Conservation (phyloP, 768 basidiomycete species). For the Phanerochaete carnosa region DNA sequence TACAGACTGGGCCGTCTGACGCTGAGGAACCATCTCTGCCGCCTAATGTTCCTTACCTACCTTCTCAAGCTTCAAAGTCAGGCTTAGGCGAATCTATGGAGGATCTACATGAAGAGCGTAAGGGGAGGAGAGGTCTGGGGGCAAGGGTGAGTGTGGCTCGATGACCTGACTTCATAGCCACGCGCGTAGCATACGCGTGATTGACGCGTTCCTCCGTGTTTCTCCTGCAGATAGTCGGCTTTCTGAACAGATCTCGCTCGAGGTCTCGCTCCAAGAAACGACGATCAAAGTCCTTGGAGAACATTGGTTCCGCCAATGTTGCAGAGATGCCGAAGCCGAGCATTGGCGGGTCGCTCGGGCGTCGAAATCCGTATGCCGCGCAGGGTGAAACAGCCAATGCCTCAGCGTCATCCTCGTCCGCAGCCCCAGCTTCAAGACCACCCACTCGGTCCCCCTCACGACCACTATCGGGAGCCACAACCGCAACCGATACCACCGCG, state of each 20-base stretch:
- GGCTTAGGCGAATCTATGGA: constrained; percentile 18
- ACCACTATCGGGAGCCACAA: constrained; percentile 64
- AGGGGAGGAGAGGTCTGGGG: constrained; percentile 21
- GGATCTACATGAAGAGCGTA: constrained; percentile 18
- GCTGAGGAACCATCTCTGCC: constrained; percentile 6
- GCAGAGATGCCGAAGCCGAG: constrained; percentile 19
- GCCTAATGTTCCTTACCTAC: constrained; percentile 11
- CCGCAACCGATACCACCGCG: constrained; percentile 58
- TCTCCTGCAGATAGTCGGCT: constrained; percentile 51
- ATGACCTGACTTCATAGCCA: constrained; percentile 9
- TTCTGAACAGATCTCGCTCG: constrained; percentile 48
- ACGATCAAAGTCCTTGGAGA: constrained; percentile 24
- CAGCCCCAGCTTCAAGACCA: constrained; percentile 39
- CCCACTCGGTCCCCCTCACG: constrained; percentile 47
- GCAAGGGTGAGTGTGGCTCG: constrained; percentile 21
- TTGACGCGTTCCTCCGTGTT: constrained; percentile 17
- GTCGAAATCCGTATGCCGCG: constrained; percentile 20
- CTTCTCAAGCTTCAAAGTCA: constrained; percentile 16
- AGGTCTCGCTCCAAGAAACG: constrained; percentile 37
- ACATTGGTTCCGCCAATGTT: constrained; percentile 10
- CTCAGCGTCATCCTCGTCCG: constrained; percentile 12
- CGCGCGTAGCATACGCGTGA: constrained; percentile 10
- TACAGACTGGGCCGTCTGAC: neutral
- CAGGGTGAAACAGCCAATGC: constrained; percentile 16
- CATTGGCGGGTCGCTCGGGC: constrained; percentile 19